Evolutionary conservation across 176 grass and related monocot genomes (phyloP).

Genomic region (Lolium rigidum): DNA sequence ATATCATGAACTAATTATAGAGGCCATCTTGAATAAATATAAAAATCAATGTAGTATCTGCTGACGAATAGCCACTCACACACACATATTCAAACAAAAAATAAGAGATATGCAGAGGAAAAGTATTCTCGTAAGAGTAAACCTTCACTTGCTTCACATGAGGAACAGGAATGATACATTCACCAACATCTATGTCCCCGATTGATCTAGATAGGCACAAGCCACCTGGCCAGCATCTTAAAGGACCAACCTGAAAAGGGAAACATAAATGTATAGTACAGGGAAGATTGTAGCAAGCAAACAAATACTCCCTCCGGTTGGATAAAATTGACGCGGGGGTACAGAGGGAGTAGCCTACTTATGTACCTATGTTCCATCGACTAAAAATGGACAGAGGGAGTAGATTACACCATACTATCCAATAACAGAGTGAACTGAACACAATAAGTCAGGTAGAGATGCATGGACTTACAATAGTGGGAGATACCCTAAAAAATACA

Average conservation of each 20-base stretch:
- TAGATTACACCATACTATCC: background rate
- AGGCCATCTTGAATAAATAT: background rate
- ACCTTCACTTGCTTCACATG: slow-evolving; percentile 99
- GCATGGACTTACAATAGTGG: background rate
- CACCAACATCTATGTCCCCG: slow-evolving; percentile 93
- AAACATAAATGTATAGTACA: slow-evolving; percentile 24
- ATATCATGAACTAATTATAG: background rate
- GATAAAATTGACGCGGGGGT: too few species aligned
- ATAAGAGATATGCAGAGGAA: background rate
- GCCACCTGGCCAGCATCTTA: slow-evolving; percentile 98
- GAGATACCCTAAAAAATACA: background rate
- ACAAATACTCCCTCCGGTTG: background rate
- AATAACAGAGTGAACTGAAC: background rate
- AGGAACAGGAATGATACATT: slow-evolving; percentile 93
- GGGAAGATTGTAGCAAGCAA: background rate
- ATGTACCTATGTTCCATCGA: too few species aligned
- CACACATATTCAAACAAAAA: background rate
- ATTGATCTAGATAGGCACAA: slow-evolving; percentile 98
- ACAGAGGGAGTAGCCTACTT: too few species aligned
- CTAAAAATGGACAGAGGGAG: too few species aligned
- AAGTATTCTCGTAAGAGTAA: slow-evolving; percentile 47
- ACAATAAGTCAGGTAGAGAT: background rate
- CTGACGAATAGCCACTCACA: background rate
- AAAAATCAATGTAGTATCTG: slow-evolving; percentile 24
- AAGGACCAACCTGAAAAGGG: slow-evolving; percentile 83